Evolutionary conservation across 495 filamentous ascomycete species (phyloP).

Genomic region (Talaromyces stipitatus): DNA sequence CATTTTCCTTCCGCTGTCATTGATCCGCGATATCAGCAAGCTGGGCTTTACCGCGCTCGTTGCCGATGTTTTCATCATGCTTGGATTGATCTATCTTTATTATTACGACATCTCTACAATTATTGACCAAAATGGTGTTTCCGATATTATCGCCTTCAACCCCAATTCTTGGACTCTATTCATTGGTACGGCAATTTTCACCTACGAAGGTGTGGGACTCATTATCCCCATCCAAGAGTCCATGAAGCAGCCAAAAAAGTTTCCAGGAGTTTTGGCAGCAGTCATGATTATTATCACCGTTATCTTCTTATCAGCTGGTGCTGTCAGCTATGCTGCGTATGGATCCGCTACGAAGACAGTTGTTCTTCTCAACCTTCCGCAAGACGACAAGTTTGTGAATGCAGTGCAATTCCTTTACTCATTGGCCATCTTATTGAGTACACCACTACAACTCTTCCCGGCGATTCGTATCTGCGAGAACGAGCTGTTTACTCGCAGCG

Average conservation of each 20-base stretch:
- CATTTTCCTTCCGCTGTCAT: constrained; percentile 84
- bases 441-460: constrained; percentile 92
- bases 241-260: constrained; percentile 83
- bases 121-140: constrained; percentile 60
- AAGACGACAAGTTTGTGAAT: constrained; percentile 94
- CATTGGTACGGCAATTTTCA: constrained; percentile 98
- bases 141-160: constrained; percentile 86
- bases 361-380: constrained; percentile 89
- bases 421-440: constrained; percentile 85
- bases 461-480: constrained; percentile 74
- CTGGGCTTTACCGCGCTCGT: constrained; percentile 83
- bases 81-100: constrained; percentile 88
- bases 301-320: constrained; percentile 86
- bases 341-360: constrained; percentile 93
- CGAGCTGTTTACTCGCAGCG: constrained; percentile 69
- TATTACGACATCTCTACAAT: constrained; percentile 93
- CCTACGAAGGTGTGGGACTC: constrained; percentile 95
- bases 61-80: constrained; percentile 87
- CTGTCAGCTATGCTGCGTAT: constrained; percentile 91
- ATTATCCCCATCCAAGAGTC: constrained; percentile 98
- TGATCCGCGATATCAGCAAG: constrained; percentile 93
- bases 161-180: constrained; percentile 85
- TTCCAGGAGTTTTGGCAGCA: constrained; percentile 73
- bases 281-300: constrained; percentile 93
- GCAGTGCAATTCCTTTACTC: constrained; percentile 93